Percentiles rank a stretch among this genome's conserved stretches.
Evolutionary conservation across 2,329 filamentous ascomycete species (phyloP).

Genomic region (Neurospora sp.): DNA sequence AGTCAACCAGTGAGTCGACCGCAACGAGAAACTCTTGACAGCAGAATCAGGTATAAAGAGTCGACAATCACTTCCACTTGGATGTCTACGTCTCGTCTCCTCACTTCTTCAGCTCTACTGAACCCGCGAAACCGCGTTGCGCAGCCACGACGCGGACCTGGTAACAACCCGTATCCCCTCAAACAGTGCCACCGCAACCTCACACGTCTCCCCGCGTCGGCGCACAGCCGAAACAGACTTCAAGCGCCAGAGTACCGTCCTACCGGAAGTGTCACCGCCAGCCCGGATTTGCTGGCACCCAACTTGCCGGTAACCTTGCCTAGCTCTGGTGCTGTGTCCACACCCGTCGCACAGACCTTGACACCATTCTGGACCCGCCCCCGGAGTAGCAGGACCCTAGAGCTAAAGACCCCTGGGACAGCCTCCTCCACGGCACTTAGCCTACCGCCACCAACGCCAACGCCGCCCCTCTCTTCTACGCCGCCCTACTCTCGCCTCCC

Average conservation of each 20-base stretch:
- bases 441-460: background rate
- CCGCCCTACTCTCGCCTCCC: background rate
- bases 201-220: background rate
- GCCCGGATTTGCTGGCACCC: constrained; percentile 13
- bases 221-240: background rate
- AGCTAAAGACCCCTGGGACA: background rate
- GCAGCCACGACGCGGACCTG: background rate
- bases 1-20: background rate
- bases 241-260: constrained; percentile 5
- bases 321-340: constrained; percentile 15
- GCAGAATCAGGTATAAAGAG: background rate
- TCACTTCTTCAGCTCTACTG: background rate
- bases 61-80: background rate
- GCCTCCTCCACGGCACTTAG: background rate
- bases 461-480: background rate
- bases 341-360: constrained; percentile 16
- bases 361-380: background rate
- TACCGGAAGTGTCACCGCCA: constrained; percentile 7
- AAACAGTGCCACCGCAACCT: background rate
- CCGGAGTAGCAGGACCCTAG: background rate
- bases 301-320: constrained; percentile 17
- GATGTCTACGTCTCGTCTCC: background rate
- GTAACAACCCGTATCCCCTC: background rate
- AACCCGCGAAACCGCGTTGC: background rate
- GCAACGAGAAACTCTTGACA: background rate